Conservation (phyloP, 441 rosid genomes). For the Oxalis stricta region DNA sequence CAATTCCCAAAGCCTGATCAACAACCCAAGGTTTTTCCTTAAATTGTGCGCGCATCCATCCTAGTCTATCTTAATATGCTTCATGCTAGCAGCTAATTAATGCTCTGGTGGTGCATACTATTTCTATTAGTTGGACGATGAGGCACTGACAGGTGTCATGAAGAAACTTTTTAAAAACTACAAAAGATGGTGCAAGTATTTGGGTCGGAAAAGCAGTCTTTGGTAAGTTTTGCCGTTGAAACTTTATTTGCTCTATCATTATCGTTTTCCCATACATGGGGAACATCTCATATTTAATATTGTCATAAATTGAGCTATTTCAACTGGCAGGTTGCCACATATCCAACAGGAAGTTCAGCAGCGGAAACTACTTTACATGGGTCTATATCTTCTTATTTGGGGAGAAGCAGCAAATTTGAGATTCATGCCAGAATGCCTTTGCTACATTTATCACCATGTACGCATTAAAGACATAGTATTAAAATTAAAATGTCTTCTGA, state of each 20-base stretch:
- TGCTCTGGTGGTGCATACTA: neutral
- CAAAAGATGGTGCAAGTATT: conserved; percentile 58
- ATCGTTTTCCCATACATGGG: no score
- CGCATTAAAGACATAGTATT: neutral
- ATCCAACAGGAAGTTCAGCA: conserved; percentile 99
- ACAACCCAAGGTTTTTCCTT: conserved; percentile 36
- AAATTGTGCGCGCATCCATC: neutral
- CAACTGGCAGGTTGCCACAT: conserved; percentile 69
- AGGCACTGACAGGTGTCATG: conserved; percentile 53
- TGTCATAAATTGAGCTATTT: neutral
- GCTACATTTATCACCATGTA: conserved; percentile 96
- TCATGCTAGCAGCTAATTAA: conserved; percentile 5
- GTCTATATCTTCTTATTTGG: conserved; percentile 91
- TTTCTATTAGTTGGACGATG: conserved; percentile 43
- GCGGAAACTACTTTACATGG: conserved; percentile 90
- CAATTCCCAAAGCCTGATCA: conserved; percentile 50
- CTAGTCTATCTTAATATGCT: neutral
- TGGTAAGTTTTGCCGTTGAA: conserved; percentile 22
- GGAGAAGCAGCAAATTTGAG: conserved; percentile 98
- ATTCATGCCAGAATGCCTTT: conserved; percentile 98
- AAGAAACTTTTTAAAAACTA: conserved; percentile 53
- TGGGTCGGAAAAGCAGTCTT: conserved; percentile 56
- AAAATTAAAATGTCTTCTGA: no score
- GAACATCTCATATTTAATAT: neutral
- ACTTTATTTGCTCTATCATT: neutral